phyloP scores from a whole-genome alignment of 768 basidiomycete genomes.

The Xanthoconium purpureum region DNA sequence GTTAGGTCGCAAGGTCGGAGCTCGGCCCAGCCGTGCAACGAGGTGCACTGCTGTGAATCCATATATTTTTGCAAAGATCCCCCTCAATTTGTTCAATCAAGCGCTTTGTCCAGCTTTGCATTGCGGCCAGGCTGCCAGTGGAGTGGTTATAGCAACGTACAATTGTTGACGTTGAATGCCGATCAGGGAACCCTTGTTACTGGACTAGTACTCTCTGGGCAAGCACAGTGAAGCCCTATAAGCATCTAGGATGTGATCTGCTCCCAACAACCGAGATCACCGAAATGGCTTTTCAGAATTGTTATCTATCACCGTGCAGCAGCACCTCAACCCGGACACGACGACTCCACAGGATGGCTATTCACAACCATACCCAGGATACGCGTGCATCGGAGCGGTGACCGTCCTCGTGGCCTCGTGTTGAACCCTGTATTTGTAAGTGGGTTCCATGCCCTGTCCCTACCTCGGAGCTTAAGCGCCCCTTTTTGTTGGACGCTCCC shows the following conservation, averaged over 20 bases:
- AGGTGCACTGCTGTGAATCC: slow-evolving; percentile 3
- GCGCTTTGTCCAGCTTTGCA: slow-evolving; percentile 1
- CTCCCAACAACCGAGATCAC: background rate
- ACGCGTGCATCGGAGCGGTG: background rate
- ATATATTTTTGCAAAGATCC: background rate
- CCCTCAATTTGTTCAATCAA: background rate
- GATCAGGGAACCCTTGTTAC: slow-evolving; percentile 5
- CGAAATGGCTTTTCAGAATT: background rate
- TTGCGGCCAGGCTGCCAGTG: slow-evolving; percentile 5
- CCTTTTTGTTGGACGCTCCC: slow-evolving; percentile 23
- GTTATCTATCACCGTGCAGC: background rate
- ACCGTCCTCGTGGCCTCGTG: slow-evolving; percentile 12
- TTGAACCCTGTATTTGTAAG: slow-evolving; percentile 22
- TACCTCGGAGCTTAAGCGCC: slow-evolving; percentile 34
- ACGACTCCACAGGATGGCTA: background rate
- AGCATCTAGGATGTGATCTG: background rate
- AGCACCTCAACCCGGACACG: background rate
- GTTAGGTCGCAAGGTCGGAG: background rate
- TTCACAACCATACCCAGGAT: background rate
- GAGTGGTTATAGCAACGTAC: slow-evolving; percentile 1
- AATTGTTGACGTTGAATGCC: background rate
- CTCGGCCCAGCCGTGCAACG: slow-evolving; percentile 5
- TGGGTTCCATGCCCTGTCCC: slow-evolving; percentile 12
- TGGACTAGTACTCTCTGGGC: slow-evolving; percentile 7
- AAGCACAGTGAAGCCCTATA: background rate